Evolutionary conservation across 1,139 yeast genomes (phyloP).

Genomic region (Yamadazyma pseudoaaseri): DNA sequence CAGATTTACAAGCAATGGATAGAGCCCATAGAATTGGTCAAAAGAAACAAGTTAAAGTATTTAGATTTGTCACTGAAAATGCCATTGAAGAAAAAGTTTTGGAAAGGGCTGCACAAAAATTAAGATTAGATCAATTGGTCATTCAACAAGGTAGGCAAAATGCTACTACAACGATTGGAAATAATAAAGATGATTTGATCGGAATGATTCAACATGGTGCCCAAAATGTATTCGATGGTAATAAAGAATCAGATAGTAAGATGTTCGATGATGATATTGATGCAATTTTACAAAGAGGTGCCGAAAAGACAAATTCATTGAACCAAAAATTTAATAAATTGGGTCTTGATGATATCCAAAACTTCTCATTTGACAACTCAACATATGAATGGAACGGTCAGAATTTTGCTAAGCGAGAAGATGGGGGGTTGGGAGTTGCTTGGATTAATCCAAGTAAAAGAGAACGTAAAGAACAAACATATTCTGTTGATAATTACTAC

Average conservation of each 20-base stretch:
- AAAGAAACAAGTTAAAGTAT: constrained; percentile 91
- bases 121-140: constrained; percentile 89
- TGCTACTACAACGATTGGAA: constrained; percentile 35
- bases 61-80: constrained; percentile 88
- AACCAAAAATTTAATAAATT: constrained; percentile 79
- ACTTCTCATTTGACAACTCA: constrained; percentile 81
- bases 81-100: constrained; percentile 96
- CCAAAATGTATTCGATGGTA: constrained; percentile 69
- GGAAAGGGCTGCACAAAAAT: constrained; percentile 93
- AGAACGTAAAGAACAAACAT: constrained; percentile 85
- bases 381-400: constrained; percentile 98
- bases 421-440: constrained; percentile 44
- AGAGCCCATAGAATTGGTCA: constrained; percentile 98
- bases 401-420: constrained; percentile 71
- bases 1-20: constrained; percentile 98
- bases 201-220: constrained; percentile 99
- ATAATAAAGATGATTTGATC: constrained; percentile 77
- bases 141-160: constrained; percentile 87
- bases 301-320: constrained; percentile 72
- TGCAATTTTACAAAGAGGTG: constrained; percentile 71
- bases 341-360: constrained; percentile 90
- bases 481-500: constrained; percentile 84
- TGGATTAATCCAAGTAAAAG: constrained; percentile 92
- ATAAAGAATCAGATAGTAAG: constrained; percentile 19
- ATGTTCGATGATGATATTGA: constrained; percentile 77